phyloP scores from a whole-genome alignment of 1,284 basidiomycete species.

The Apiotrichum montevideense region DNA sequence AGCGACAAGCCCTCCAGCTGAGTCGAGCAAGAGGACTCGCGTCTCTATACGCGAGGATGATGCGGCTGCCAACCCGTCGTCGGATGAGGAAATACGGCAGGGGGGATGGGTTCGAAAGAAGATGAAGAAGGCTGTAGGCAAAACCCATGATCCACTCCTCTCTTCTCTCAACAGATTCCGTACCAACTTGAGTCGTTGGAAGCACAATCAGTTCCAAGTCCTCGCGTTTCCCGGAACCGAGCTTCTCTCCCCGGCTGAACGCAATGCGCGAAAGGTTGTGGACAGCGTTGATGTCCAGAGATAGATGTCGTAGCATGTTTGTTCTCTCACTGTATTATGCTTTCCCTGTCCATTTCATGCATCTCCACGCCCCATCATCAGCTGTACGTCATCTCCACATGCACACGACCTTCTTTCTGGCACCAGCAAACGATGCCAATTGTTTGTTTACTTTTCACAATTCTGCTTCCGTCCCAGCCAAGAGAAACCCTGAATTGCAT shows the following conservation, averaged over 20 bases:
- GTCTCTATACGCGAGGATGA: conserved; percentile 5
- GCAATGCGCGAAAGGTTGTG: conserved; percentile 3
- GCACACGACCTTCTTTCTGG: no score
- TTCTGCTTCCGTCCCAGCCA: not conserved
- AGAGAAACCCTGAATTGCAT: not conserved
- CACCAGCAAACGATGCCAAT: no score
- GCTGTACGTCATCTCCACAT: no score
- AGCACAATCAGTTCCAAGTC: conserved; percentile 45
- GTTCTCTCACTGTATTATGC: no score
- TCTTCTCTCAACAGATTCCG: conserved; percentile 52
- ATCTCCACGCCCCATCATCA: no score
- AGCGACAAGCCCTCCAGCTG: no score
- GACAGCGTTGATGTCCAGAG: conserved; percentile 5
- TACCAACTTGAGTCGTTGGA: conserved; percentile 45
- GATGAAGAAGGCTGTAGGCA: conserved; percentile 7
- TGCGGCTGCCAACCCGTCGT: conserved; percentile 14
- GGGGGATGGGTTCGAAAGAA: conserved; percentile 43
- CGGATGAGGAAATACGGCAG: conserved; percentile 33
- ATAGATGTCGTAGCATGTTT: not conserved
- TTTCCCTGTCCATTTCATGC: no score
- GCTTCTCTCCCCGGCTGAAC: not conserved
- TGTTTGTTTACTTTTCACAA: not conserved
- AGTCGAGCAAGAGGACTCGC: not conserved
- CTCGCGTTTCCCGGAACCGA: conserved; percentile 14
- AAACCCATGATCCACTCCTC: not conserved